phyloP scores from a whole-genome alignment of 73 alveolate genomes.

The Blepharisma japonicum region DNA sequence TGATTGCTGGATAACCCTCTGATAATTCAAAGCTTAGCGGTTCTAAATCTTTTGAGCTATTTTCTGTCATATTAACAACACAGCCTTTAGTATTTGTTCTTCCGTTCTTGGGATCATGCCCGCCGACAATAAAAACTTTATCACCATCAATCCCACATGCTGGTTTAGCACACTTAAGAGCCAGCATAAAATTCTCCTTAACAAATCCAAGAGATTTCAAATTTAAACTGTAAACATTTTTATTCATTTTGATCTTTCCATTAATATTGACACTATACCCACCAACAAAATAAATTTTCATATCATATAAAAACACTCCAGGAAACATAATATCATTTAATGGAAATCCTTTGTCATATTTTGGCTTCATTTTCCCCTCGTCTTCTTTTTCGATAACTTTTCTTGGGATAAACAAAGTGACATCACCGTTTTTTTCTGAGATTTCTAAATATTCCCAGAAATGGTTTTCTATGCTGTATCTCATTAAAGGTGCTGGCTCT shows the following conservation, averaged over 20 bases:
- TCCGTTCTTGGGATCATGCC: no score
- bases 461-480: background rate
- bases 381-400: background rate
- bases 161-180: no score
- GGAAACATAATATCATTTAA: background rate
- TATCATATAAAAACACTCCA: background rate
- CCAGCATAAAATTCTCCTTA: no score
- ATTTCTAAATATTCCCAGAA: conserved; percentile 7
- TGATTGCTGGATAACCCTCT: no score
- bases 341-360: background rate
- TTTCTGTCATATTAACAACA: no score
- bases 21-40: no score
- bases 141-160: no score
- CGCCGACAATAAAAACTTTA: no score
- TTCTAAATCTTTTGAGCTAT: no score
- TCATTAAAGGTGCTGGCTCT: conserved; percentile 13
- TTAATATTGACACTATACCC: background rate
- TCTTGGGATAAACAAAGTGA: background rate
- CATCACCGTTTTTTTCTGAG: background rate
- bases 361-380: background rate
- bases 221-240: no score
- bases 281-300: background rate
- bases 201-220: no score
- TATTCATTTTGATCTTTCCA: background rate
- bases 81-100: no score